Evolutionary conservation across 306 rosid species (phyloP), one percentile per base, ranked within the genome.

Genomic region (Oemleria cerasiformis): DNA sequence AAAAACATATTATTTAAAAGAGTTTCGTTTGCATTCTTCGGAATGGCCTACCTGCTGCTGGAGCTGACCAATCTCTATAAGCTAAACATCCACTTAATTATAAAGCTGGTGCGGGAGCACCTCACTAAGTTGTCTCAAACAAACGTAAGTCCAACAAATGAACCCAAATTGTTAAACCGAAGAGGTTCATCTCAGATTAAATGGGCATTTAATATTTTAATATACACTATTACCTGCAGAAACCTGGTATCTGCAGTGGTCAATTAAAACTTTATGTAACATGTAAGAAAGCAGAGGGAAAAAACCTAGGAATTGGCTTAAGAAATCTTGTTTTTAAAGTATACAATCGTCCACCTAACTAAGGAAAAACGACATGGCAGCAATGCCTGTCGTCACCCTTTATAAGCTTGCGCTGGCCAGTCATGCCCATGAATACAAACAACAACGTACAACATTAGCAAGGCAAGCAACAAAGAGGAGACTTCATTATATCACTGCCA

Each of bases 351-450:
- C 84, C 86, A 93, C 98, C 98, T 88, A 30, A 93, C 86, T 67
- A 69, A 64, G 76, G 42, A 75, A 92, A 86, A 90, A 88, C 82
- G 96, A 92, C 98, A 73, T 81, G 58, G 84, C 83, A 85, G 80
- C 98, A 67, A 72, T 75, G 84, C 70, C 60, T 41, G 30, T 69
- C 43, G 62, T 70, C 17, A 61, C 55, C 60, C 80, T 90, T 84
- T 93, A 87, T 84, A 88, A 86, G 79, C 61, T 21, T 77, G 84
- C 68, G 81, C 79, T 86, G 78, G 78, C 71, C 11, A 51, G 87
- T 84, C 86, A 65, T 76, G 30, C 12, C 70, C 50, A 17, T 79
- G 85, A 75, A 79, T 67, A 57, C 80, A 85, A 66, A 79, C 36
- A 77, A 67, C 74, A 48, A 30, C 36, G 36, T 30, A 55, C 61